Percentiles rank a stretch among this genome's conserved stretches.
These are phyloP conservation scores for Talaromyces trachyspermus DNA, from an alignment of 495 filamentous ascomycete species.

Conservation along the genomic window DNA sequence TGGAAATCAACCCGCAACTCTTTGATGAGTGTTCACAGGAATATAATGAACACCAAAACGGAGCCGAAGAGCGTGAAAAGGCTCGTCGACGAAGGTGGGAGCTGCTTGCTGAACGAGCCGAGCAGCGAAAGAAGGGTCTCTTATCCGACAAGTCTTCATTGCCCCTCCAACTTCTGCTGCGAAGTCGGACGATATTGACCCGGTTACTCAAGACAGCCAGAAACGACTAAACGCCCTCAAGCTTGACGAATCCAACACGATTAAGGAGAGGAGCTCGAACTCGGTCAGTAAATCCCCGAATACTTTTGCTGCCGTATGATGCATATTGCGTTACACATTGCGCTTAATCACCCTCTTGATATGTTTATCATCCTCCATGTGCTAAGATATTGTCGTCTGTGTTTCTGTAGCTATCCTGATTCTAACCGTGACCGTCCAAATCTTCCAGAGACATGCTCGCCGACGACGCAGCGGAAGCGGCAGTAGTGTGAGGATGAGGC, in stretches of 20 bases:
- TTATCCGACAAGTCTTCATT: slow-evolving; percentile 23
- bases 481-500: slow-evolving; percentile 37
- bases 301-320: not conserved
- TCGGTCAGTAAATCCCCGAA: slow-evolving; percentile 33
- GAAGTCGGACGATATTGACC: slow-evolving; percentile 64
- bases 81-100: slow-evolving; percentile 81
- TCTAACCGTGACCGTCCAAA: slow-evolving; percentile 46
- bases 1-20: slow-evolving; percentile 98
- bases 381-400: slow-evolving; percentile 34
- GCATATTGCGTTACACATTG: slow-evolving; percentile 8
- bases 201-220: slow-evolving; percentile 71
- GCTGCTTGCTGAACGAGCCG: slow-evolving; percentile 70
- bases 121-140: slow-evolving; percentile 51
- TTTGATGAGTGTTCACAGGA: slow-evolving; percentile 98
- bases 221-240: slow-evolving; percentile 77
- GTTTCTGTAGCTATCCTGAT: slow-evolving; percentile 39
- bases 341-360: slow-evolving; percentile 11
- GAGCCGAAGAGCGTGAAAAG: slow-evolving; percentile 68
- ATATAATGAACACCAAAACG: slow-evolving; percentile 95
- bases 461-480: slow-evolving; percentile 42
- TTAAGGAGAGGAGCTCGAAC: slow-evolving; percentile 37
- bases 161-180: slow-evolving; percentile 36
- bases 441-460: slow-evolving; percentile 40
- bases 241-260: slow-evolving; percentile 55
- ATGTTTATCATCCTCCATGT: slow-evolving; percentile 25